Base-by-base conservation (phyloP, 257 asterid genomes). In the Solanum habrochaites region DNA sequence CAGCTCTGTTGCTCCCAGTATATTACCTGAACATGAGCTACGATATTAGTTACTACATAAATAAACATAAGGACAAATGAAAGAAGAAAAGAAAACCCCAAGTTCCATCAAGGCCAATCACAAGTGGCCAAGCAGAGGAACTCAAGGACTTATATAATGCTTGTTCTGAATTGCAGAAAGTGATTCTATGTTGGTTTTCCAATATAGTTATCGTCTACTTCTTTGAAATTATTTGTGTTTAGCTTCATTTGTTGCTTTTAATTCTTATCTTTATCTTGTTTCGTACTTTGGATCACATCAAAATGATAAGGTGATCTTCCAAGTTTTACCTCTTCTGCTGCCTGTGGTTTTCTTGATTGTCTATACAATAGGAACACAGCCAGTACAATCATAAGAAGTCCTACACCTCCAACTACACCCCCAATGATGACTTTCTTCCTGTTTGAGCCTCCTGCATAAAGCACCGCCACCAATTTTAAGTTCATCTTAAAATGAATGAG, bases 321-420 rank as follows among this genome's bases (percentile, higher is more conserved):
- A 16, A 10, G 1, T n/a, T 8, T 62, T 64, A 94, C 97, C 95
- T 91, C 90, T 93, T 42, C 25, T 66, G 87, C 60, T 88, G 86
- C 72, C 90, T 87, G 88, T 3, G 92, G 32, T 90, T 92, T 94
- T 87, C 90, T 92, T 7, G 94, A 88, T 25, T 88, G 86, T 47
- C 67, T 90, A 91, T 91, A 89, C 92, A 93, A 91, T 82, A 94
- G 16, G 45, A 91, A 90, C 60, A 92, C 39, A 66, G 89, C 93
- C 83, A 91, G 29, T 82, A 92, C n/a, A 35, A 93, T 71, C 23
- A 96, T 86, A 83, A 93, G 88, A 89, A 96, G 70, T 31, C 92
- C 93, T 37, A 75, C 94, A 81, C 97, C 98, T 83, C 97, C 98
- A 20, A 89, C 97, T 4, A 87, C 96, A 70, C 98, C 98, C 35